Base-by-base conservation (phyloP, 139 green algal species). In the Chlorella sp. region DNA sequence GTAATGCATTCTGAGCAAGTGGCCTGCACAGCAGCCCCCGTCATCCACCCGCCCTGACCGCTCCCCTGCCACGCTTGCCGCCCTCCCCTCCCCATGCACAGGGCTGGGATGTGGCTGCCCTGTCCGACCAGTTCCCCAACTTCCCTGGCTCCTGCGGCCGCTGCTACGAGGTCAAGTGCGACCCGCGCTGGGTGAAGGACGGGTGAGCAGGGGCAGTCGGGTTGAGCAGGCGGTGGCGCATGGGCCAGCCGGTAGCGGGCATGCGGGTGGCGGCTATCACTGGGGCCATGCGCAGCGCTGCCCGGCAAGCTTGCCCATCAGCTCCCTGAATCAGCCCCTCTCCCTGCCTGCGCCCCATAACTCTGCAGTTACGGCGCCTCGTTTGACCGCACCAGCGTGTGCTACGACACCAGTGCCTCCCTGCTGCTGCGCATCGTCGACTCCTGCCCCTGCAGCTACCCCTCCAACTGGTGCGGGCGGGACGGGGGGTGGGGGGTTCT, bases 131-230 rank as follows among this genome's bases (percentile, higher is more conserved):
- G 26, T 73, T 74, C 62, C 78, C 78, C 13, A 17, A 20, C 26
- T 83, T 64, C 28, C 0, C 39, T 2, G 78, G 62, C 38, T 72
- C 55, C 25, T 83, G 78, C 32, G 78, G 78, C 17, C 39, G 38
- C 26, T 89, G 85, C 68, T 89, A 68, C 32, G 78, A 89, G 68
- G 41, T 89, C 28, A 44, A 41, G 13, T 89, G 85, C 85, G 56
- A 41, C 18, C 64, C 64, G 34, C 69, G 36, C 2, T 12, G 23
- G 16, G 39, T 89, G 12, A 82, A 67, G 6, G 79, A 89, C 25
- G 85, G 85, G 75, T 70, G 28, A 79, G 71, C 3, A 7, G 9
- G 32, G 28, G 34, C 3, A 13, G 4, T 7, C 17, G 17, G 1
- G 16, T 26, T 47, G 32, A 3, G n/a, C n/a, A 72, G 25, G 30